Conservation (phyloP, 208 protist genomes). For the Trypanosoma lewisi region DNA sequence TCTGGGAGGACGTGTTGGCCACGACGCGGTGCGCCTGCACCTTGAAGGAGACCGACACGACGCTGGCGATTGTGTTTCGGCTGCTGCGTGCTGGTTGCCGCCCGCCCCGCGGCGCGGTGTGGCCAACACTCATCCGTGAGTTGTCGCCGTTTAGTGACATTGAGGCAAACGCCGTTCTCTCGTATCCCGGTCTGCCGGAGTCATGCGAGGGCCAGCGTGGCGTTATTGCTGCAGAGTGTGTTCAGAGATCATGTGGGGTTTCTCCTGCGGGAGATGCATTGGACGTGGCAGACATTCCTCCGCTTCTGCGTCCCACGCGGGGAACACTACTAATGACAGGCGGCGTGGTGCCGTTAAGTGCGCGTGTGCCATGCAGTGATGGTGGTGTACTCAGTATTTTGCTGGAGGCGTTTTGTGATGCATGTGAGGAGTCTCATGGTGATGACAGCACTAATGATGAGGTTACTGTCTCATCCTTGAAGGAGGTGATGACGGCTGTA, state of each 20-base stretch:
- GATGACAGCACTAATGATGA: background rate
- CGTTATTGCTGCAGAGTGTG: background rate
- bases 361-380: constrained; percentile 49
- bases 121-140: constrained; percentile 44
- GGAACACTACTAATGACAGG: constrained; percentile 79
- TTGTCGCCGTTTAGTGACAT: constrained; percentile 57
- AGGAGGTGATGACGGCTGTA: constrained; percentile 22
- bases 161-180: constrained; percentile 53
- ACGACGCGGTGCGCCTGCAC: constrained; percentile 35
- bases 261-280: background rate
- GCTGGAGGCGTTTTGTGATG: constrained; percentile 32
- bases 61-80: constrained; percentile 40
- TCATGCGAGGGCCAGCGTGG: background rate
- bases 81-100: constrained; percentile 33
- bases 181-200: constrained; percentile 52
- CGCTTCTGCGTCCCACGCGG: constrained; percentile 39
- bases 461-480: constrained; percentile 6
- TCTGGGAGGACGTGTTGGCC: constrained; percentile 51
- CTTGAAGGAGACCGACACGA: constrained; percentile 69
- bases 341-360: constrained; percentile 79
- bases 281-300: background rate
- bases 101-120: constrained; percentile 28
- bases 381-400: constrained; percentile 39
- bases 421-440: background rate
- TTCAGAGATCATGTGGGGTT: background rate